phyloP scores from a whole-genome alignment of 805 yeast species.

The Sugiyamaella boreocaroliniensis region DNA sequence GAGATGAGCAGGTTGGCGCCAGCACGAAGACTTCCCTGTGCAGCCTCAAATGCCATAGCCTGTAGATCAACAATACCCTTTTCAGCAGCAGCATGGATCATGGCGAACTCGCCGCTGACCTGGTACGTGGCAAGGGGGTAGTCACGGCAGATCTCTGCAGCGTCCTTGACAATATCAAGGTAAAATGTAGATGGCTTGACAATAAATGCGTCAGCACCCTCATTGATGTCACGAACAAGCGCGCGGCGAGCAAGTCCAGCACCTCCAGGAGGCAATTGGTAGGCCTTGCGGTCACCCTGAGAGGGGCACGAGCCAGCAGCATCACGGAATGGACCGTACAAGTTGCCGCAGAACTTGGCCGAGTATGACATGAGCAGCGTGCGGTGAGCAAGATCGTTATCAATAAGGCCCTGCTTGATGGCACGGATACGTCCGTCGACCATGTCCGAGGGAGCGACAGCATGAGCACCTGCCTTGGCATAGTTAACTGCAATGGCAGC shows the following conservation, averaged over 20 bases:
- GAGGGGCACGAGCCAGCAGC: slow-evolving; percentile 92
- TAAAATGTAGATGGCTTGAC: slow-evolving; percentile 96
- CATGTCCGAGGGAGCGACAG: slow-evolving; percentile 97
- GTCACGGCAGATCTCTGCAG: slow-evolving; percentile 71
- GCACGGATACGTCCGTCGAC: slow-evolving; percentile 89
- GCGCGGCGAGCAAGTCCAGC: slow-evolving; percentile 94
- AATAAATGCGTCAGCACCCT: slow-evolving; percentile 94
- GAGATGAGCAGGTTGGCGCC: slow-evolving; percentile 90
- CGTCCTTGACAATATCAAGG: slow-evolving; percentile 84
- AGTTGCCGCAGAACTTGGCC: slow-evolving; percentile 84
- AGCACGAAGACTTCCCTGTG: slow-evolving; percentile 87
- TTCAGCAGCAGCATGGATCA: slow-evolving; percentile 97
- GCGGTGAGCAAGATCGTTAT: slow-evolving; percentile 76
- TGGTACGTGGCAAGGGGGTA: slow-evolving; percentile 93
- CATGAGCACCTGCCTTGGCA: slow-evolving; percentile 91
- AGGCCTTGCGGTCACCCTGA: slow-evolving; percentile 84
- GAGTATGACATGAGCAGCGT: slow-evolving; percentile 88
- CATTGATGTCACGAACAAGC: slow-evolving; percentile 70
- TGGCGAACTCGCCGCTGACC: slow-evolving; percentile 95
- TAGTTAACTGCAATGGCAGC: slow-evolving; percentile 94
- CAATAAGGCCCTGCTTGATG: slow-evolving; percentile 77
- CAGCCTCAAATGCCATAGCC: slow-evolving; percentile 71
- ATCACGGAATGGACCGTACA: slow-evolving; percentile 96
- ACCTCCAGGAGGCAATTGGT: slow-evolving; percentile 91
- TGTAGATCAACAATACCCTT: slow-evolving; percentile 86